Conservation (phyloP, 306 rosid genomes). For the Pachyrhizus erosus region DNA sequence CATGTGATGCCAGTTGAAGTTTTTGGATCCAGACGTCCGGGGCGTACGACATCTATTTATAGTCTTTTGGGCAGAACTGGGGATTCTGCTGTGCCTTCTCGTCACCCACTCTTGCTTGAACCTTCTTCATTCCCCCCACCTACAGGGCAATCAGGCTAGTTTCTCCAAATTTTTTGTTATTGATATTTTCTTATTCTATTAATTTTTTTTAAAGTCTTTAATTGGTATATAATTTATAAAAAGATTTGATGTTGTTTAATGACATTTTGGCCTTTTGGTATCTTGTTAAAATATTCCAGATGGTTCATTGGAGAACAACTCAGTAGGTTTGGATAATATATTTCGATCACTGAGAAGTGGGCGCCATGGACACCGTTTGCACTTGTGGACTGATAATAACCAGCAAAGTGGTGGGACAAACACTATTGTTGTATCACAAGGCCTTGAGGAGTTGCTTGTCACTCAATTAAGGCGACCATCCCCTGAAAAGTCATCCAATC, state of each 20-base stretch:
- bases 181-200: slow-evolving; percentile 32
- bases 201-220: slow-evolving; percentile 16
- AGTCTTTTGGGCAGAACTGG: slow-evolving; percentile 93
- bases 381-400: slow-evolving; percentile 86
- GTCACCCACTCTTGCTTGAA: slow-evolving; percentile 92
- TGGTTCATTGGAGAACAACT: slow-evolving; percentile 66
- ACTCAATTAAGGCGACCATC: slow-evolving; percentile 81
- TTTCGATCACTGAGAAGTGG: slow-evolving; percentile 98
- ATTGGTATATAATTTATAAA: not conserved
- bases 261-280: not conserved
- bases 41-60: slow-evolving; percentile 96
- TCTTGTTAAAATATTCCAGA: slow-evolving; percentile 48
- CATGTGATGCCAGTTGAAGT: slow-evolving; percentile 99
- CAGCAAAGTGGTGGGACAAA: slow-evolving; percentile 84
- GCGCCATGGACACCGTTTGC: slow-evolving; percentile 92
- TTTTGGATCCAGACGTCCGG: slow-evolving; percentile 92
- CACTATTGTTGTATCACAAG: slow-evolving; percentile 72
- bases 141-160: slow-evolving; percentile 73
- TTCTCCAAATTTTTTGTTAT: slow-evolving; percentile 31
- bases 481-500: slow-evolving; percentile 68
- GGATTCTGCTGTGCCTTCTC: slow-evolving; percentile 78
- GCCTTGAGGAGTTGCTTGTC: slow-evolving; percentile 94
- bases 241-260: slow-evolving; percentile 13
- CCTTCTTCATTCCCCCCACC: slow-evolving; percentile 64
- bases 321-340: slow-evolving; percentile 76